phyloP scores from a whole-genome alignment of 2,329 filamentous ascomycete genomes.

The Blastomyces parvus region DNA sequence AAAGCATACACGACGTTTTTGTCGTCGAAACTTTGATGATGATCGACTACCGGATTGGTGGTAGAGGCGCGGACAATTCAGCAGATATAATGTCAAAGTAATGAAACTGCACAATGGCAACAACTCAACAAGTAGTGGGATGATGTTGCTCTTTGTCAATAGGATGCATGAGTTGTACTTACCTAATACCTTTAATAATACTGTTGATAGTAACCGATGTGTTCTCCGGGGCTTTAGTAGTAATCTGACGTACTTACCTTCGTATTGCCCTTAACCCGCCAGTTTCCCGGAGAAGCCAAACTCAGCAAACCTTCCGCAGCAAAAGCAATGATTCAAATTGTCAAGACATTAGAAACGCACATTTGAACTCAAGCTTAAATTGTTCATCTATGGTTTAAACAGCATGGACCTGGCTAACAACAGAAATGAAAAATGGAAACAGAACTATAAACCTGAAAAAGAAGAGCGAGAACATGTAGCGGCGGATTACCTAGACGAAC shows the following conservation, averaged over 20 bases:
- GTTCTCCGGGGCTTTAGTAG: not conserved
- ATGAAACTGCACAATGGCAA: not conserved
- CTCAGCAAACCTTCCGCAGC: not conserved
- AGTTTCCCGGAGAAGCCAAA: not conserved
- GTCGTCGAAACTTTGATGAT: slow-evolving; percentile 12
- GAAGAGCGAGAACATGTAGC: not conserved
- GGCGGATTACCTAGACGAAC: not conserved
- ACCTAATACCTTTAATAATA: not conserved
- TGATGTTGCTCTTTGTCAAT: not conserved
- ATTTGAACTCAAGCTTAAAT: not conserved
- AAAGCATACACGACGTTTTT: slow-evolving; percentile 31
- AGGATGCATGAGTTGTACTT: not conserved
- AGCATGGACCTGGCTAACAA: not conserved
- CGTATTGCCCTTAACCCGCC: not conserved
- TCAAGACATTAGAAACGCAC: not conserved
- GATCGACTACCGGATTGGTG: not conserved
- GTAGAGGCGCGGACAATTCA: not conserved
- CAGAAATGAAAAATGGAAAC: not conserved
- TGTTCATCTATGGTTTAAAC: not conserved
- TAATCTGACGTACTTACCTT: not conserved
- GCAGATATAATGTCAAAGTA: not conserved
- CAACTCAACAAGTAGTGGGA: too few species aligned
- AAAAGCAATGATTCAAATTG: not conserved
- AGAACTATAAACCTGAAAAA: not conserved
- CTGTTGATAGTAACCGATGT: not conserved